Evolutionary conservation across 2,329 filamentous ascomycete species (phyloP).

Genomic region (Aspergillus udagawae): DNA sequence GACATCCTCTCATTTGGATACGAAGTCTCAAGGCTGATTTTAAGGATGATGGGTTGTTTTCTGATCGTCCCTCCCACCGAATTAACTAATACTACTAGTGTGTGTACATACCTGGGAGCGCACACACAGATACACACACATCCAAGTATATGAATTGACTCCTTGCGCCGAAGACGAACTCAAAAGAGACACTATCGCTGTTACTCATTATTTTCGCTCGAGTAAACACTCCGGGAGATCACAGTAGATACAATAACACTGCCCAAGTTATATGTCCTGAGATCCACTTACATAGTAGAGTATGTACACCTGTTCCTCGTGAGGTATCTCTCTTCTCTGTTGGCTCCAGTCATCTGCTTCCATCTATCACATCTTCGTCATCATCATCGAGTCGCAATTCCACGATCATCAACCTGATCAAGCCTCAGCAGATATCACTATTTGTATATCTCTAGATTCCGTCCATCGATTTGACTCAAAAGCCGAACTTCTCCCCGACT

Average conservation of each 20-base stretch:
- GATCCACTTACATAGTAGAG: not conserved
- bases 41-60: not conserved
- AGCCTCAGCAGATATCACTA: not conserved
- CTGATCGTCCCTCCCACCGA: too few relatives aligned
- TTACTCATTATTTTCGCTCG: not conserved
- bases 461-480: not conserved
- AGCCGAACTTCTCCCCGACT: not conserved
- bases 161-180: not conserved
- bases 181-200: not conserved
- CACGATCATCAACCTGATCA: not conserved
- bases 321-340: not conserved
- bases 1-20: not conserved
- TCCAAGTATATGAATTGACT: not conserved
- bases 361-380: not conserved
- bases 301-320: constrained; percentile 45
- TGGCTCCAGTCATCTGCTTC: constrained; percentile 3
- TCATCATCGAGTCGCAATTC: not conserved
- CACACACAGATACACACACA: too few relatives aligned
- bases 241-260: not conserved
- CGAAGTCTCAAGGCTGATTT: not conserved
- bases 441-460: not conserved
- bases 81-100: too few relatives aligned
- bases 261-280: not conserved
- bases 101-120: too few relatives aligned
- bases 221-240: not conserved